Evolutionary conservation across 345 rosid genomes (phyloP), one percentile per base, ranked within the genome.

Genomic region (Jatropha curcas): DNA sequence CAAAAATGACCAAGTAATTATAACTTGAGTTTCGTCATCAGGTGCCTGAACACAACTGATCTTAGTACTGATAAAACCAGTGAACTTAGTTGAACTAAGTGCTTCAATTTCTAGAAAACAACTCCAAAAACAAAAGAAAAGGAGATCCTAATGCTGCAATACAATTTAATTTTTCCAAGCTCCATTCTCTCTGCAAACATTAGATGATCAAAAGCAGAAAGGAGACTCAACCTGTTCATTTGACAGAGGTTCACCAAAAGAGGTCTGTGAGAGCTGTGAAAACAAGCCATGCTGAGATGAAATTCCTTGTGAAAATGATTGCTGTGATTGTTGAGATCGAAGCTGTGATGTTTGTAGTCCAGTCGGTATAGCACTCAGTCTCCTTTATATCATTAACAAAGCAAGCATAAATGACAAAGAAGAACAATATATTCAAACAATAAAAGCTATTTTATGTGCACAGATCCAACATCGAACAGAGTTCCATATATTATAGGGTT

Each of bases 261-360:
- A 87, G 39, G 71, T 85, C 80, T 92, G 95, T 66, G 95, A 92
- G 76, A 92, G 76, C 88, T 92, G 96, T 75, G 98, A 91, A 73
- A 89, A 82, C 41, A 83, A 67, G 76, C 90, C 89, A 58, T 83
- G 92, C 85, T 92, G 99, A 70, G 94, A 86, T 50, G 99, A 89
- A 74, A 81, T 73, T 34, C 98, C 98, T 79, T 88, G 98, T 11
- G 98, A 92, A 73, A 88, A 84, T 4, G 97, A 96, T 70, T 93
- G 98, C 71, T 88, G 97, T 13, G 92, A 89, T 50, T 77, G 87
- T 71, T 88, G 97, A 0, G 93, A 84, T 60, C 88, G 82, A 77
- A 76, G 68, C 85, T 89, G 97, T 27, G 96, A 89, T 43, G 90
- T 67, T 80, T 86, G 94, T 35, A 81, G 76, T 73, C 85, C 87